Evolutionary conservation across 257 asterid species (phyloP), one percentile per base, ranked within the genome.

Genomic region (Fraxinus americana): DNA sequence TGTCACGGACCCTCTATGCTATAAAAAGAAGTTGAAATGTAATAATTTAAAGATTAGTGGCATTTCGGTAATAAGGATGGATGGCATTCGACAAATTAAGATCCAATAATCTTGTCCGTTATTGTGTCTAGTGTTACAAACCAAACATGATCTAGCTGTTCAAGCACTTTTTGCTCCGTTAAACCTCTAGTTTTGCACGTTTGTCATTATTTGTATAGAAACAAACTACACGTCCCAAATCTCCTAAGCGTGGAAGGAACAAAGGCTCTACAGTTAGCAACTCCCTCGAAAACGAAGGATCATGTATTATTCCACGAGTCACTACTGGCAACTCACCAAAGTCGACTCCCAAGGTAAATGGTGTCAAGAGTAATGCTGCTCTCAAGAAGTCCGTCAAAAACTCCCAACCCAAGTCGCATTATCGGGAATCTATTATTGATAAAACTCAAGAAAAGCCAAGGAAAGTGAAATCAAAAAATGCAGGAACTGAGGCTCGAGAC

Each of bases 231-330:
- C 94, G 97, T 4, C 81, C 97, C 8, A 79, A 67, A 78, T 94
- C 98, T 77, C 98, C 98, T 19, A 94, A 94, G 87, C 90, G 92
- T 1, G 98, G 98, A 43, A 85, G 98, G 84, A 65, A 83, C 67
- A 92, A 94, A 81, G 83, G 70, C 76, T 78, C 82, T 1, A 19
- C 78, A 19, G 39, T 81, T 25, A 82, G 76, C 59, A 85, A 84
- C 80, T 68, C 87, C 6, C 30, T 78, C 11, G 92, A 74, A 76
- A 80, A 82, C 25, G 89, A 87, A 17, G 91, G 81, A 52, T 80
- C 87, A 2, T 70, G 84, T 78, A 77, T 23, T 50, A 87, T 85
- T 83, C 89, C 94, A 16, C 83, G 83, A 82, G 59, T 75, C 61
- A 67, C 36, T 9, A 82, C 50, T 43, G 50, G 79, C 84, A 88